Percentiles rank a stretch among this genome's conserved stretches.
Evolutionary conservation across 805 yeast genomes (phyloP).

Genomic region (Sungouiella thailandica): DNA sequence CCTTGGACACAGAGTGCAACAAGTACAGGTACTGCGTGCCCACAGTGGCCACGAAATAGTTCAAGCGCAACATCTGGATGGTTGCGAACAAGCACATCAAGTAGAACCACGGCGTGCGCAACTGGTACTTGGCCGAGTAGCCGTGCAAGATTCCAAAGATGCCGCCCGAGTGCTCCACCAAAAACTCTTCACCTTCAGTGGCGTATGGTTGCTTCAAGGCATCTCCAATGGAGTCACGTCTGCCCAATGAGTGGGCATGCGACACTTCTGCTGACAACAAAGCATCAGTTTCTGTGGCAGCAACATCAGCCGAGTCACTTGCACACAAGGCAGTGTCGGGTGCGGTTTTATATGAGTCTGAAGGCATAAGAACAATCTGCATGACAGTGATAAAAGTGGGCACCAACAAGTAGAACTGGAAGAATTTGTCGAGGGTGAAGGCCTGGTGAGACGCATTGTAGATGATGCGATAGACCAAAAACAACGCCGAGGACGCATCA

Average conservation of each 20-base stretch:
- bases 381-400: slow-evolving; percentile 45
- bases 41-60: slow-evolving; percentile 56
- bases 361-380: slow-evolving; percentile 46
- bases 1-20: slow-evolving; percentile 32
- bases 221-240: slow-evolving; percentile 54
- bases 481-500: slow-evolving; percentile 54
- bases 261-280: slow-evolving; percentile 15
- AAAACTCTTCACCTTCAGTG: slow-evolving; percentile 41
- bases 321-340: slow-evolving; percentile 23
- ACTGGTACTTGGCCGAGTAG: slow-evolving; percentile 43
- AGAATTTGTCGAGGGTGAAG: slow-evolving; percentile 41
- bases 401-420: slow-evolving; percentile 42
- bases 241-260: slow-evolving; percentile 9
- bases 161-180: slow-evolving; percentile 36
- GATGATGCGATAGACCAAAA: slow-evolving; percentile 41
- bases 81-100: slow-evolving; percentile 48
- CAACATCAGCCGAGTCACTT: slow-evolving; percentile 15
- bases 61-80: slow-evolving; percentile 52
- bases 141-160: slow-evolving; percentile 55
- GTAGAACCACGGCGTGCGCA: slow-evolving; percentile 48
- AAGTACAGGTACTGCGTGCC: slow-evolving; percentile 50
- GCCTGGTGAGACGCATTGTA: slow-evolving; percentile 28
- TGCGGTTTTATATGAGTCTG: slow-evolving; percentile 43
- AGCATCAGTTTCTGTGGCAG: slow-evolving; percentile 19
- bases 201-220: slow-evolving; percentile 51